Evolutionary conservation across 164 flowering plant genomes (phyloP).

Genomic region (Vitis vinifera): DNA sequence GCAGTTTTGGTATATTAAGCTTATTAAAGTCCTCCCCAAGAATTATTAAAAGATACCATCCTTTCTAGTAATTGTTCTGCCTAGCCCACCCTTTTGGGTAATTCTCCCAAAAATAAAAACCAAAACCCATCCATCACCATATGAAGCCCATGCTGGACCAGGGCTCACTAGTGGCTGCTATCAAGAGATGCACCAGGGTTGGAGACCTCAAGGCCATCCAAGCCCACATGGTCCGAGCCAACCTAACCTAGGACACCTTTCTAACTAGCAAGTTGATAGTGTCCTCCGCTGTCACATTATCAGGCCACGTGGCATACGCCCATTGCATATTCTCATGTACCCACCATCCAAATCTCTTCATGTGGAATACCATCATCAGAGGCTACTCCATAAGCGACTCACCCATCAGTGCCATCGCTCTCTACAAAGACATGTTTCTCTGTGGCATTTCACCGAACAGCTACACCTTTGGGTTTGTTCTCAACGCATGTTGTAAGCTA

Average conservation of each 20-base stretch:
- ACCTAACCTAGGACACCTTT: constrained; percentile 13
- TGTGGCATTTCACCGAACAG: constrained; percentile 6
- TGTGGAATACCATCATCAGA: constrained; percentile 28
- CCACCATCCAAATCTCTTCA: constrained; percentile 15
- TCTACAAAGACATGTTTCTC: constrained; percentile 4
- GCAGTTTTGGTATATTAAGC: no score
- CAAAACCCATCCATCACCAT: no score
- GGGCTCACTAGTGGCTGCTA: background rate
- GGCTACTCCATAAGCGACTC: constrained; percentile 21
- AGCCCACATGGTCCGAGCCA: constrained; percentile 21
- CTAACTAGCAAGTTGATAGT: constrained; percentile 24
- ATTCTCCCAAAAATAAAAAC: no score
- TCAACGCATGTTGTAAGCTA: constrained; percentile 16
- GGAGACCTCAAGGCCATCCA: constrained; percentile 16
- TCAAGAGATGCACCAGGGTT: constrained; percentile 2
- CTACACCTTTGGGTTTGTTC: constrained; percentile 13
- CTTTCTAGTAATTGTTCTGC: no score
- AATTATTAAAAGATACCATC: no score
- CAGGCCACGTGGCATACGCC: constrained; percentile 17
- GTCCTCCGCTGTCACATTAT: constrained; percentile 13
- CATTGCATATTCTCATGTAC: constrained; percentile 19
- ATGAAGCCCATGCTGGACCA: no score
- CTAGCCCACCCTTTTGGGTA: no score
- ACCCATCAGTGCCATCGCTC: no score
- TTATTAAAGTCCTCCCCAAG: no score